Conservation (phyloP, 345 rosid species). For the Bruguiera sexangula region DNA sequence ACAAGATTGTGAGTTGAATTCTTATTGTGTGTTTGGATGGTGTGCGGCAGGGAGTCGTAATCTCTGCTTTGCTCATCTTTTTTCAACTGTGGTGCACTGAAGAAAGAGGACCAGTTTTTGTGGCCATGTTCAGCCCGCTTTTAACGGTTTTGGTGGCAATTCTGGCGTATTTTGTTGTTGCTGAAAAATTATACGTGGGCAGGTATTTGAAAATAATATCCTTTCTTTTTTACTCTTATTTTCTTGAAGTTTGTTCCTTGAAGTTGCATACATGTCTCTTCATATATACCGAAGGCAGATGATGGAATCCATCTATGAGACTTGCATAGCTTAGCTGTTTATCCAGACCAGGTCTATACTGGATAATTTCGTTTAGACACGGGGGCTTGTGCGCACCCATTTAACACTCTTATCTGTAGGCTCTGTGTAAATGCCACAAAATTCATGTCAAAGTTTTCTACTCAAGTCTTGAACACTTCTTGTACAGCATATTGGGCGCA, state of each 20-base stretch:
- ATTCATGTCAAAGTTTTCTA: not conserved
- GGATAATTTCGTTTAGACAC: no score
- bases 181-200: slow-evolving; percentile 54
- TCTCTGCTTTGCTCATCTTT: slow-evolving; percentile 43
- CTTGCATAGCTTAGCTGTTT: no score
- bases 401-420: no score
- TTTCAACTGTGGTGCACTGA: slow-evolving; percentile 60
- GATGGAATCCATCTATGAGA: no score
- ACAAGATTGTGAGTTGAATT: not conserved
- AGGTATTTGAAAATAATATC: slow-evolving; percentile 35
- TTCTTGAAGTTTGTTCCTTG: not conserved
- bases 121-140: slow-evolving; percentile 60
- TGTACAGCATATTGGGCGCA: slow-evolving; percentile 54
- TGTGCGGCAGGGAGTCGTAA: slow-evolving; percentile 51
- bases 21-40: not conserved
- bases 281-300: no score
- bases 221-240: not conserved
- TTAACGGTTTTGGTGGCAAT: slow-evolving; percentile 43
- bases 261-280: not conserved
- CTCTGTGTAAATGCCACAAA: not conserved
- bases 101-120: slow-evolving; percentile 58
- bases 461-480: not conserved
- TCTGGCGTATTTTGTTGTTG: slow-evolving; percentile 51
- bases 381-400: no score
- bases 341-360: no score